phyloP scores from a whole-genome alignment of 139 green algal genomes.

The Edaphochlamys debaryana region DNA sequence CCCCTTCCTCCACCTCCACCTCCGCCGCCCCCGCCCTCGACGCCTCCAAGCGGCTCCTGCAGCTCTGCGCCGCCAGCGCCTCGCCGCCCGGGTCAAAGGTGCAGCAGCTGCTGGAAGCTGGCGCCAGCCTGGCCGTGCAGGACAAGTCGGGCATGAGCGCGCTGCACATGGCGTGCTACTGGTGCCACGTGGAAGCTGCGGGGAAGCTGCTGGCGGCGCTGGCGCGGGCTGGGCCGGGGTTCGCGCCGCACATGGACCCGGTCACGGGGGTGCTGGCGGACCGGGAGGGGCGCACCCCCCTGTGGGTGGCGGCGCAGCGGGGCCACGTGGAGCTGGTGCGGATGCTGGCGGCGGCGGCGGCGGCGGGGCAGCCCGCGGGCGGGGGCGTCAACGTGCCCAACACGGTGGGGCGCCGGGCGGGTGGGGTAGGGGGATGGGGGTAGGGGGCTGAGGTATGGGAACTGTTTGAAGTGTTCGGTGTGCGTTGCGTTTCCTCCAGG shows the following conservation, averaged over 20 bases:
- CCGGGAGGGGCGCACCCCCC: slow-evolving; percentile 19
- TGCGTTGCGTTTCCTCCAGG: too few relatives aligned
- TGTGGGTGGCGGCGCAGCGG: slow-evolving; percentile 34
- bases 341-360: slow-evolving; percentile 2
- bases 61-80: not conserved
- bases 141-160: slow-evolving; percentile 36
- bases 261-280: too few relatives aligned
- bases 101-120: slow-evolving; percentile 21
- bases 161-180: slow-evolving; percentile 34
- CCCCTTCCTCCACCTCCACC: too few relatives aligned
- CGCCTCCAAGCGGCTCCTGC: slow-evolving; percentile 30
- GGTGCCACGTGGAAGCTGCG: slow-evolving; percentile 1
- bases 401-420: not conserved
- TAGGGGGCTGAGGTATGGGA: too few relatives aligned
- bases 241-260: not conserved
- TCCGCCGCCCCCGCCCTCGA: not conserved
- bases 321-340: slow-evolving; percentile 20
- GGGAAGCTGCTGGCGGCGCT: not conserved
- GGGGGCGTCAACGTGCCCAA: not conserved
- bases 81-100: slow-evolving; percentile 2
- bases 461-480: not conserved
- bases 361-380: not conserved
- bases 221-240: not conserved
- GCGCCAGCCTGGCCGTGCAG: not conserved
- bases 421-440: too few relatives aligned